These are phyloP conservation scores for Pleomassaria siparia DNA, from an alignment of 2,329 filamentous ascomycete species.

Conservation along the genomic window DNA sequence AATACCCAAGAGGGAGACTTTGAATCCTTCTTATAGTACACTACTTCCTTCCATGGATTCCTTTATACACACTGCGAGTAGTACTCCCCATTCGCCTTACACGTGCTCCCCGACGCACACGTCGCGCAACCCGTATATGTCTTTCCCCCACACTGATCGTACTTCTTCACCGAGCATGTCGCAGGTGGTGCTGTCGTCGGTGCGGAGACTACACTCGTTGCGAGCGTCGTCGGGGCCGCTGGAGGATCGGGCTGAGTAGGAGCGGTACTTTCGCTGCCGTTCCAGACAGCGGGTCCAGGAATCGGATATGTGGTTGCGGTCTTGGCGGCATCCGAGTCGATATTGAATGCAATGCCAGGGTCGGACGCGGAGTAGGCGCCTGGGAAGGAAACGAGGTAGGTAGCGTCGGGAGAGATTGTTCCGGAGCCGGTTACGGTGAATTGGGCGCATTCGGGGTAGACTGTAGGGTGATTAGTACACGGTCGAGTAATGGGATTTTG, in stretches of 20 bases:
- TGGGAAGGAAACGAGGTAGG: slow-evolving; percentile 49
- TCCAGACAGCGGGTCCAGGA: slow-evolving; percentile 30
- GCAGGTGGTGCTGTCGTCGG: slow-evolving; percentile 12
- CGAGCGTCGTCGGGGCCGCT: slow-evolving; percentile 20
- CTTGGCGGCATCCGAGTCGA: slow-evolving; percentile 28
- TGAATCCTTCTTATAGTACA: not conserved
- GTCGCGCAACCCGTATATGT: slow-evolving; percentile 22
- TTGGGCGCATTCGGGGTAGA: slow-evolving; percentile 61
- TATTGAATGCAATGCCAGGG: slow-evolving; percentile 47
- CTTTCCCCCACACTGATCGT: slow-evolving; percentile 27
- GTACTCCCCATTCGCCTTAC: slow-evolving; percentile 24
- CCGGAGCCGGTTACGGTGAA: slow-evolving; percentile 54
- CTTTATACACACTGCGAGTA: slow-evolving; percentile 28
- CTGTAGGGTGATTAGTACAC: slow-evolving; percentile 40
- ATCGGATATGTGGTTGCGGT: slow-evolving; percentile 28
- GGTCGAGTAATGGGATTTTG: not conserved
- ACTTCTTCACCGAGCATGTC: slow-evolving; percentile 17
- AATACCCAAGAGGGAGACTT: not conserved
- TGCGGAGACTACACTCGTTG: slow-evolving; percentile 13
- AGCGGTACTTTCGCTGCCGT: slow-evolving; percentile 17
- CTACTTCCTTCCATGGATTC: not conserved
- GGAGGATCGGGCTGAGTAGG: slow-evolving; percentile 5
- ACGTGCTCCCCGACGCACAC: slow-evolving; percentile 25
- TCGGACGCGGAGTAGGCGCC: slow-evolving; percentile 44
- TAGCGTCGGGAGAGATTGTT: slow-evolving; percentile 43